A percentile compares a stretch with the other conserved stretches of the same genome.
Conservation (phyloP, 2,329 filamentous ascomycete genomes). For the Zopfia rhizophila region DNA sequence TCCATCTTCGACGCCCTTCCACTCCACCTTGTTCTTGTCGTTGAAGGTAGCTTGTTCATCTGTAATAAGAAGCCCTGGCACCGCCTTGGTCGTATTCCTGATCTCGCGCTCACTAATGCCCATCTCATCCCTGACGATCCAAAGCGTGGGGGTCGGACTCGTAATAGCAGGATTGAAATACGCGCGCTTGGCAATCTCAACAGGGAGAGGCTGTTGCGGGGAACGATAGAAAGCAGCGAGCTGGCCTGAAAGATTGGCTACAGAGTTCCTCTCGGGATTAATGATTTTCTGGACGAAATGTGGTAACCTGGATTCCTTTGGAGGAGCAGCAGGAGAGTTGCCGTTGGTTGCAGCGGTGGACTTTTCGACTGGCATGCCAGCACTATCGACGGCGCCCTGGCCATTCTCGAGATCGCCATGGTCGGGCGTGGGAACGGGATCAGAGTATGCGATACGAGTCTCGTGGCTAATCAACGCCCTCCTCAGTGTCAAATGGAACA, state of each 20-base stretch:
- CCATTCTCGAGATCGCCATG: constrained; percentile 33
- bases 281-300: constrained; percentile 43
- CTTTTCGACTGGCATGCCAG: constrained; percentile 9
- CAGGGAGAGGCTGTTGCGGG: constrained; percentile 42
- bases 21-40: constrained; percentile 57
- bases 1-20: constrained; percentile 51
- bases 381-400: constrained; percentile 11
- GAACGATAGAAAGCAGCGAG: constrained; percentile 47
- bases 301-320: constrained; percentile 41
- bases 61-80: constrained; percentile 52
- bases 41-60: constrained; percentile 58
- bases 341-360: constrained; percentile 15
- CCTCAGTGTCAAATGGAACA: constrained; percentile 53
- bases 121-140: constrained; percentile 58
- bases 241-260: constrained; percentile 37
- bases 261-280: constrained; percentile 46
- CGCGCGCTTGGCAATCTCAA: constrained; percentile 52
- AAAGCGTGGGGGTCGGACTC: constrained; percentile 55
- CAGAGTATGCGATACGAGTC: constrained; percentile 41
- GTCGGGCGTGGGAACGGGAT: constrained; percentile 32
- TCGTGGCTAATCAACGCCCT: constrained; percentile 43
- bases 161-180: constrained; percentile 58
- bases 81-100: constrained; percentile 50
- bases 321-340: constrained; percentile 18
- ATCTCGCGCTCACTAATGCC: constrained; percentile 57